These are phyloP conservation scores for Papilionanthe hybrid DNA, from an alignment of 116 monocot species.

Conservation along the genomic window DNA sequence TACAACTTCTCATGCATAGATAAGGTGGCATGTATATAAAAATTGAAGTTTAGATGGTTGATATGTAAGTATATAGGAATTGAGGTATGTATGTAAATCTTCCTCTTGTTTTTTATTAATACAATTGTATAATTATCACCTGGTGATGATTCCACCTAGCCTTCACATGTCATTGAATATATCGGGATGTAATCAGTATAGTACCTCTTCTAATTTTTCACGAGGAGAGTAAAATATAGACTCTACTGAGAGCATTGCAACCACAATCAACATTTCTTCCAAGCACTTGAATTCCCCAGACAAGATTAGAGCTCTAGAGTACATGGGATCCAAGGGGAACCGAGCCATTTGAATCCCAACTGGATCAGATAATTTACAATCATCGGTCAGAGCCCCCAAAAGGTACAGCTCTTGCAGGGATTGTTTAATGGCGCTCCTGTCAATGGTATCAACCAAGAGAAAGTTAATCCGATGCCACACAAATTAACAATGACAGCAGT, in stretches of 20 bases:
- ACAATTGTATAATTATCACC: not conserved
- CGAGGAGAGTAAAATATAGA: constrained; percentile 81
- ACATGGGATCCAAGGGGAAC: constrained; percentile 82
- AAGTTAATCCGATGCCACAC: not conserved
- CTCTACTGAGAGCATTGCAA: constrained; percentile 95
- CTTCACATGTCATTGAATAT: not conserved
- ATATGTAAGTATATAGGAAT: no score
- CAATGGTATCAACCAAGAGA: not conserved
- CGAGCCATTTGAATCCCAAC: constrained; percentile 77
- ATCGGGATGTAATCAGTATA: not conserved
- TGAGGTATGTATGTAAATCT: no score
- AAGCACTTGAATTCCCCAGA: constrained; percentile 69
- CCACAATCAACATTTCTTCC: constrained; percentile 96
- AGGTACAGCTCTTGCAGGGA: constrained; percentile 72
- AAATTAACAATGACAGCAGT: not conserved
- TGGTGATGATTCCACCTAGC: not conserved
- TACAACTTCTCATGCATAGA: no score
- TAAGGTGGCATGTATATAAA: no score
- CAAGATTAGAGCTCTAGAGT: constrained; percentile 77
- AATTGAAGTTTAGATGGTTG: no score
- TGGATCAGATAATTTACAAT: constrained; percentile 72
- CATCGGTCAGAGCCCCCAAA: constrained; percentile 69
- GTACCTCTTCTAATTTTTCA: constrained; percentile 86
- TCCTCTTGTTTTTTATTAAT: not conserved
- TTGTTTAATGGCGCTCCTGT: constrained; percentile 66